phyloP scores from a whole-genome alignment of 345 rosid species.

The Pseudoturritis turrita region DNA sequence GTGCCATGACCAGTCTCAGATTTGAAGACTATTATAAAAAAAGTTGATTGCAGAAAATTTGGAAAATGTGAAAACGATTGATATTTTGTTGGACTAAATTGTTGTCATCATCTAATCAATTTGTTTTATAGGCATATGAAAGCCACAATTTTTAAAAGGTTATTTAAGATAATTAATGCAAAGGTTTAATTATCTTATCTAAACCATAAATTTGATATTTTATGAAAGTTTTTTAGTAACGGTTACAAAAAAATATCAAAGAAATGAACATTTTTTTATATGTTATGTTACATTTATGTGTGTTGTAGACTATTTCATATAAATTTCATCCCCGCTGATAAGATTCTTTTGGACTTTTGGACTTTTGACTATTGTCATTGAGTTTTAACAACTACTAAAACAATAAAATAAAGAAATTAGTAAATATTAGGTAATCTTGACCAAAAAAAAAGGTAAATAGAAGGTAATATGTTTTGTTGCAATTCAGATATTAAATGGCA shows the following conservation, averaged over 20 bases:
- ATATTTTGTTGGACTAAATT: not conserved
- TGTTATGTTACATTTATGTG: not conserved
- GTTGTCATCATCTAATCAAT: not conserved
- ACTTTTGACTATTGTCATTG: not conserved
- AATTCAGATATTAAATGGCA: not conserved
- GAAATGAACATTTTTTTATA: not conserved
- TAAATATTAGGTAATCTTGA: too few relatives aligned
- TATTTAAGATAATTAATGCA: not conserved
- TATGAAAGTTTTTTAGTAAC: not conserved
- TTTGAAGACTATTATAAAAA: not conserved
- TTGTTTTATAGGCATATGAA: not conserved
- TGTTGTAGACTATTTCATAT: not conserved
- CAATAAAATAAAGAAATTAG: not conserved
- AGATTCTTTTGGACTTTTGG: not conserved
- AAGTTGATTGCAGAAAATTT: not conserved
- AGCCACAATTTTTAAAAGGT: not conserved
- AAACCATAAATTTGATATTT: not conserved
- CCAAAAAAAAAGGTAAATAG: too few relatives aligned
- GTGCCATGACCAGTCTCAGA: slow-evolving; percentile 4
- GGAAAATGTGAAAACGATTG: not conserved
- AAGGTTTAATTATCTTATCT: not conserved
- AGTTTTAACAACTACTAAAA: not conserved
- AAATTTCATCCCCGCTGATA: not conserved
- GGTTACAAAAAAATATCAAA: not conserved
- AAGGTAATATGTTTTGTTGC: not conserved